Percentiles rank a stretch among this genome's conserved stretches.
Conservation (phyloP, 75 land plant species). For the Picea glauca region DNA sequence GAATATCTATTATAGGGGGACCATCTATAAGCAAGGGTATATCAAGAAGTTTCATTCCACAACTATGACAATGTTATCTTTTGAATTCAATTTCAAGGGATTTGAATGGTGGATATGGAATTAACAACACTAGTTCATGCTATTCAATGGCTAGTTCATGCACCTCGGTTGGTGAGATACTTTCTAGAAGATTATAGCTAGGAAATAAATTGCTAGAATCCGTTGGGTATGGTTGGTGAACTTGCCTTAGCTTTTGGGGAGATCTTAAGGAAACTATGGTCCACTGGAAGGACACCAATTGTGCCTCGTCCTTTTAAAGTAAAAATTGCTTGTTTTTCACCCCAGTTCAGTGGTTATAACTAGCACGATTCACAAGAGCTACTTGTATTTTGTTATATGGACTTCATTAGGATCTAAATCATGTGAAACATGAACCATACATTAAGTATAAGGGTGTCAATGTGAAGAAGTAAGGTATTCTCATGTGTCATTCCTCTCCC, state of each 20-base stretch:
- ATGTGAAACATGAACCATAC: slow-evolving; percentile 77
- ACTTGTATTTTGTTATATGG: slow-evolving; percentile 84
- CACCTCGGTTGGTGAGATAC: slow-evolving; percentile 74
- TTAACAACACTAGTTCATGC: slow-evolving; percentile 23
- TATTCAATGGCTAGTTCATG: slow-evolving; percentile 85
- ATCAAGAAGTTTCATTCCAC: slow-evolving; percentile 40
- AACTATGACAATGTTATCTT: slow-evolving; percentile 32
- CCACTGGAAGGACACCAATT: slow-evolving; percentile 56
- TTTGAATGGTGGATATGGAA: slow-evolving; percentile 27
- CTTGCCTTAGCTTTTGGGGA: slow-evolving; percentile 90
- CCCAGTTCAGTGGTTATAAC: slow-evolving; percentile 90
- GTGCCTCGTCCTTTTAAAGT: slow-evolving; percentile 74
- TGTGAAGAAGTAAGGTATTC: slow-evolving; percentile 30
- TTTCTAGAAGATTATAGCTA: slow-evolving; percentile 74
- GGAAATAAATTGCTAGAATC: slow-evolving; percentile 84
- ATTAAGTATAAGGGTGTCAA: slow-evolving; percentile 79
- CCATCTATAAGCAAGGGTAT: slow-evolving; percentile 41
- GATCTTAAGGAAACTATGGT: slow-evolving; percentile 68
- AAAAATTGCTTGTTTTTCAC: slow-evolving; percentile 80
- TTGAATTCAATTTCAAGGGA: slow-evolving; percentile 35
- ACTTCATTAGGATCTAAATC: slow-evolving; percentile 88
- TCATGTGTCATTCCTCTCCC: too few species aligned
- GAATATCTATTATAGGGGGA: slow-evolving; percentile 49
- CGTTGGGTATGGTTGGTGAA: slow-evolving; percentile 90
- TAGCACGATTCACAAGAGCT: slow-evolving; percentile 90